phyloP scores from a whole-genome alignment of 2,329 filamentous ascomycete genomes.

The Fusarium nurragi region DNA sequence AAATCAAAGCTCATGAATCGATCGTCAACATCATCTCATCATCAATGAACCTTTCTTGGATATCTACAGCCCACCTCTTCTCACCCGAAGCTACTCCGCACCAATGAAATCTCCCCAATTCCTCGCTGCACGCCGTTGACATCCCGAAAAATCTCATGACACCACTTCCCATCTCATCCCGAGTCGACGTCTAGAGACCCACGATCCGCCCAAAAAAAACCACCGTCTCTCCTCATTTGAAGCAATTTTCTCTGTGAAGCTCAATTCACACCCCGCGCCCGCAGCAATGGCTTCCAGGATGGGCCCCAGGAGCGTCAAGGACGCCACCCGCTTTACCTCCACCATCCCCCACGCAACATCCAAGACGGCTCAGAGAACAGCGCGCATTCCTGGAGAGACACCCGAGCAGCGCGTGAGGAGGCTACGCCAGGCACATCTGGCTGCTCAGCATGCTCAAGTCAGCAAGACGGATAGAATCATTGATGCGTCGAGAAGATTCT shows the following conservation, averaged over 20 bases:
- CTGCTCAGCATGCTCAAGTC: conserved; percentile 68
- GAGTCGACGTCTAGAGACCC: conserved; percentile 25
- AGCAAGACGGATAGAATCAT: conserved; percentile 63
- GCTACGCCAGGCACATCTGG: conserved; percentile 72
- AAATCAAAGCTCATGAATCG: background rate
- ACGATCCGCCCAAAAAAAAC: conserved; percentile 14
- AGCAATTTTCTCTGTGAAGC: background rate
- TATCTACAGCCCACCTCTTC: conserved; percentile 37
- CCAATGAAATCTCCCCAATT: conserved; percentile 50
- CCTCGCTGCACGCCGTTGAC: conserved; percentile 27
- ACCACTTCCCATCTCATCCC: conserved; percentile 44
- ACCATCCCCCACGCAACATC: conserved; percentile 70
- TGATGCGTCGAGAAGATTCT: conserved; percentile 58
- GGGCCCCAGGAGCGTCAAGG: conserved; percentile 74
- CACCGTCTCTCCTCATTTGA: background rate
- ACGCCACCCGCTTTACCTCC: conserved; percentile 76
- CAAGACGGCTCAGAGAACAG: conserved; percentile 57
- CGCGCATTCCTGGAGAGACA: conserved; percentile 62
- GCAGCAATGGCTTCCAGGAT: conserved; percentile 55
- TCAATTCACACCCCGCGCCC: background rate
- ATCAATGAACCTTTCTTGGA: background rate
- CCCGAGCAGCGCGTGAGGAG: conserved; percentile 75
- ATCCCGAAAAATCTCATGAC: conserved; percentile 52
- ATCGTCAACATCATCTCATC: conserved; percentile 6
- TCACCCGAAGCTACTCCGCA: conserved; percentile 49